Percentiles rank a stretch among this genome's conserved stretches.
phyloP scores from a whole-genome alignment of 169 alveolate species.

The Nephromyces sp. region DNA sequence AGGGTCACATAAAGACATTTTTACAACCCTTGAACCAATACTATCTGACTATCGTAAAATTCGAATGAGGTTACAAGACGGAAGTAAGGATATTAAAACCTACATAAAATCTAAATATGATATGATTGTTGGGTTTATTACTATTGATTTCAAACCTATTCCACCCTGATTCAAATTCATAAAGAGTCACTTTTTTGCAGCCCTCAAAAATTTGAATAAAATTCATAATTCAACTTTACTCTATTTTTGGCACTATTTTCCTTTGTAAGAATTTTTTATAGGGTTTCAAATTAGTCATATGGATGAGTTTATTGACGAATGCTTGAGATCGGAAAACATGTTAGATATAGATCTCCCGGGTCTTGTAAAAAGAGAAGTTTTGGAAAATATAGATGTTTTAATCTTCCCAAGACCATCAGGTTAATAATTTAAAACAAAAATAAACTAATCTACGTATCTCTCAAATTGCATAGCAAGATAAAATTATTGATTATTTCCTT shows the following conservation, averaged over 20 bases:
- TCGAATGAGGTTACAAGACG: slow-evolving; percentile 75
- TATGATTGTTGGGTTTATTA: no score
- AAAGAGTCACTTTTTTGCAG: no score
- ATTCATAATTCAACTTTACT: background rate
- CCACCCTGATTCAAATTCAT: no score
- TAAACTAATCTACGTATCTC: no score
- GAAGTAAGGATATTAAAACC: slow-evolving; percentile 59
- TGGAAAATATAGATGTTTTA: slow-evolving; percentile 69
- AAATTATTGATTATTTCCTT: no score
- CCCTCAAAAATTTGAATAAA: no score
- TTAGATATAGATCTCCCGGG: slow-evolving; percentile 87
- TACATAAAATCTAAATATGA: no score
- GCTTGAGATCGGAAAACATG: slow-evolving; percentile 68
- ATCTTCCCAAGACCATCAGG: slow-evolving; percentile 12
- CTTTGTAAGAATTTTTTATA: background rate
- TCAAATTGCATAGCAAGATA: no score
- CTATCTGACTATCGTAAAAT: slow-evolving; percentile 90
- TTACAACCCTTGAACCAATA: slow-evolving; percentile 79
- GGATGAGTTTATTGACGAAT: slow-evolving; percentile 93
- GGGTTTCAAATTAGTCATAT: slow-evolving; percentile 63
- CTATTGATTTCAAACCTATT: no score
- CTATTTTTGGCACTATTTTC: background rate
- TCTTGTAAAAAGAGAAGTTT: slow-evolving; percentile 74
- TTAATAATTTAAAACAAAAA: no score
- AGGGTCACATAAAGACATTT: slow-evolving; percentile 56